Evolutionary conservation across 2,329 filamentous ascomycete genomes (phyloP).

Genomic region (Colletotrichum sp.): DNA sequence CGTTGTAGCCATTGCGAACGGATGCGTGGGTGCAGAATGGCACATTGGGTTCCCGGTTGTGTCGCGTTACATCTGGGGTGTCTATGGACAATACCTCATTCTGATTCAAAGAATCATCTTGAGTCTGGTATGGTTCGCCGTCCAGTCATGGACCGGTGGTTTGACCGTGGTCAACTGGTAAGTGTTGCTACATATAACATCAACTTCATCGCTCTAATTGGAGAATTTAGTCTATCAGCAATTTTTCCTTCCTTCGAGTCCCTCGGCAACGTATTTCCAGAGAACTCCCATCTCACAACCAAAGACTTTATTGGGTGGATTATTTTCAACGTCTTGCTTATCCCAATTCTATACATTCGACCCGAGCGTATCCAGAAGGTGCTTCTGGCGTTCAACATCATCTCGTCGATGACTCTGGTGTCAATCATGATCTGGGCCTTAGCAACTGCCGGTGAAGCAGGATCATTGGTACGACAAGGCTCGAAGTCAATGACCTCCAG

Average conservation of each 20-base stretch:
- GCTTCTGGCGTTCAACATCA: conserved; percentile 31
- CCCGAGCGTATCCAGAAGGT: conserved; percentile 42
- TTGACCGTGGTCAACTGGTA: conserved; percentile 22
- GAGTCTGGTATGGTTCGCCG: conserved; percentile 41
- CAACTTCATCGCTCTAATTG: neutral
- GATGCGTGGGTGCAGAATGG: conserved; percentile 26
- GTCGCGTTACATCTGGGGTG: conserved; percentile 42
- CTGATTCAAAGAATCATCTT: conserved; percentile 44
- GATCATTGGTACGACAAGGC: conserved; percentile 26
- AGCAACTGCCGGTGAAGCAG: conserved; percentile 33
- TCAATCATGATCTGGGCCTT: conserved; percentile 40
- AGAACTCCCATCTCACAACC: conserved; percentile 25
- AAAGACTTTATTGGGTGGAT: conserved; percentile 34
- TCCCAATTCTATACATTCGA: conserved; percentile 46
- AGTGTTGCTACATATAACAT: neutral
- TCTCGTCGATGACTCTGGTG: conserved; percentile 33
- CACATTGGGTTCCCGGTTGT: conserved; percentile 49
- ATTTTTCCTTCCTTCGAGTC: conserved; percentile 29
- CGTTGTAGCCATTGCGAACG: conserved; percentile 5
- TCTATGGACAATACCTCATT: conserved; percentile 41
- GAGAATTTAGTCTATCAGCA: conserved; percentile 24
- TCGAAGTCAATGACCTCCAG: conserved; percentile 7
- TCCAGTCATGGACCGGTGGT: conserved; percentile 35
- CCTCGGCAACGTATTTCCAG: conserved; percentile 27
- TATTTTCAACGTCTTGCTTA: conserved; percentile 29